Percentiles rank a stretch among this genome's conserved stretches.
These are phyloP conservation scores for Senna tora DNA, from an alignment of 306 rosid species.

Conservation along the genomic window DNA sequence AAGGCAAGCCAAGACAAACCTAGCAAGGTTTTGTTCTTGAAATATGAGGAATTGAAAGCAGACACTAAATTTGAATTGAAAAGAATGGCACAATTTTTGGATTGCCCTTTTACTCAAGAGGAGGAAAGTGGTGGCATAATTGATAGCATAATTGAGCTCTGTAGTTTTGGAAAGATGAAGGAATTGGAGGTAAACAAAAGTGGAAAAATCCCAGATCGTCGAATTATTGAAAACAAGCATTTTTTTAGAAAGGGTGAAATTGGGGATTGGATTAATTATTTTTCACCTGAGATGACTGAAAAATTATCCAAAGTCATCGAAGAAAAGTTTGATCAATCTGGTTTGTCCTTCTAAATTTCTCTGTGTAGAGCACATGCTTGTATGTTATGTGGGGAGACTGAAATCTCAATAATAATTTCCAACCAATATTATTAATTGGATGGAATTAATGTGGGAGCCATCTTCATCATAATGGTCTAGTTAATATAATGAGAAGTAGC, in stretches of 20 bases:
- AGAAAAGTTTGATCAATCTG: constrained; percentile 36
- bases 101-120: constrained; percentile 31
- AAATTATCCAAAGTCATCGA: constrained; percentile 14
- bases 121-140: constrained; percentile 53
- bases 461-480: no score
- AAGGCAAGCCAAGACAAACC: constrained; percentile 48
- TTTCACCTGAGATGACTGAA: constrained; percentile 38
- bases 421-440: no score
- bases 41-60: not conserved
- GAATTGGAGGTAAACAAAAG: constrained; percentile 50
- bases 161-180: constrained; percentile 53
- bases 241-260: constrained; percentile 58
- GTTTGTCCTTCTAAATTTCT: not conserved
- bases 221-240: constrained; percentile 53
- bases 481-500: no score
- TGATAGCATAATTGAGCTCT: constrained; percentile 24
- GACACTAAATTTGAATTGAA: constrained; percentile 24
- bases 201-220: constrained; percentile 52
- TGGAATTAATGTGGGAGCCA: no score
- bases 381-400: no score
- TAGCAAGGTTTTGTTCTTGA: constrained; percentile 30
- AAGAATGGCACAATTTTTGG: constrained; percentile 44
- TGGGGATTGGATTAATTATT: constrained; percentile 55
- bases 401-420: not conserved
- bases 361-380: no score